Base-by-base conservation (phyloP, 1,284 basidiomycete species). In the Omphalotus olearius region DNA sequence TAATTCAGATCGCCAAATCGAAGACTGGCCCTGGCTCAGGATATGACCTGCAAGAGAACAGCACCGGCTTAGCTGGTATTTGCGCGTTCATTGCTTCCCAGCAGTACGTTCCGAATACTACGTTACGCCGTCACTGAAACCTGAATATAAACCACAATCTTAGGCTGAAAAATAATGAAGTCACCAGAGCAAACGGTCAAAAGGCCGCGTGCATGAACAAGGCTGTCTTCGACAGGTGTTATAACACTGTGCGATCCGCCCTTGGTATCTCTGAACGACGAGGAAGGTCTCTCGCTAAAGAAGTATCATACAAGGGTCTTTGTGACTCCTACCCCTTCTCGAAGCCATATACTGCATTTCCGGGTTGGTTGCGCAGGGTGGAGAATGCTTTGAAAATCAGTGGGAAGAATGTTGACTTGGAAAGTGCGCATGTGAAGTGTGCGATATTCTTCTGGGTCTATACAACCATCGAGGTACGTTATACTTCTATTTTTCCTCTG, bases 81-180 rank as follows among this genome's bases (percentile, higher is more conserved):
- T 66, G 64, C 43, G 62, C 60, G 13, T 59, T 61, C 43, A 47
- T 66, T n/a, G 62, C 61, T 14, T 64, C 64, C 11, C 53, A 62
- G 51, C 45, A 58, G 64, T 64, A 37, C 16, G 59, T 53, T 20
- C 18, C 36, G 6, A 28, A 4, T 26, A 17, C 18, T 39, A 4
- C 18, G 4, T 28, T 50, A 23, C 40, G 7, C 40, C 6, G 4
- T 26, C 9, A 14, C 13, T 35, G 17, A 20, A 28, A 36, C 26
- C 35, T 49, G 26, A 33, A 47, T 28, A 16, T 11, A 45, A 45
- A 25, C 38, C 14, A 45, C 5, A 7, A 7, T 42, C 37, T 17
- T 35, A 65, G 64, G 23, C 51, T 62, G 4, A 59, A 60, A 38
- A 64, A 62, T 18, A 54, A 54, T n/a, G 61, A 63, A 17, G 58